A percentile compares a stretch with the other conserved stretches of the same genome.
phyloP scores from a whole-genome alignment of 2,329 filamentous ascomycete genomes.

The Stagonosporopsis vannaccii region DNA sequence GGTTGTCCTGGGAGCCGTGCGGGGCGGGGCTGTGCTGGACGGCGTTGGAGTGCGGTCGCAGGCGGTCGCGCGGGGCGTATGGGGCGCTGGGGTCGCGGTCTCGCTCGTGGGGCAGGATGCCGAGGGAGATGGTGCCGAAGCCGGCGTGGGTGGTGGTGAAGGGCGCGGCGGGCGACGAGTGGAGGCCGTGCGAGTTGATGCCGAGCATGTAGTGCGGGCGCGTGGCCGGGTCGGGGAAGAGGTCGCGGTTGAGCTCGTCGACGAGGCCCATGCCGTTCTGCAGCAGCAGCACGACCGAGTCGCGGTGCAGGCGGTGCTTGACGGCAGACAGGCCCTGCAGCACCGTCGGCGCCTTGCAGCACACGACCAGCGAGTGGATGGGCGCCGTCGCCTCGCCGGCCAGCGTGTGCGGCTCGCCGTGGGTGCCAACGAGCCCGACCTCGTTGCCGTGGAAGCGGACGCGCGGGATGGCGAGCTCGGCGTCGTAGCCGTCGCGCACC shows the following conservation, averaged over 20 bases:
- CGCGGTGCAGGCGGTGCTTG: constrained; percentile 68
- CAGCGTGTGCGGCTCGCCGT: constrained; percentile 6
- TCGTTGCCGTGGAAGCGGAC: constrained; percentile 50
- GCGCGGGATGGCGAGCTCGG: constrained; percentile 51
- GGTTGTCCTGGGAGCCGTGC: constrained; percentile 25
- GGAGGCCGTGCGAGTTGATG: constrained; percentile 66
- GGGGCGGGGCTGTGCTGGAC: constrained; percentile 13
- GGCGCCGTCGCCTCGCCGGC: constrained; percentile 51
- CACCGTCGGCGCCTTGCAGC: constrained; percentile 76
- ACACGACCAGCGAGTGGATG: constrained; percentile 78
- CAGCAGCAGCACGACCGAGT: constrained; percentile 77
- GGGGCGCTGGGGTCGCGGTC: constrained; percentile 34
- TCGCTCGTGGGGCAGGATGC: constrained; percentile 56
- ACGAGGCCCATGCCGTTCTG: constrained; percentile 84
- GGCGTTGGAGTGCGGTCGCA: constrained; percentile 10
- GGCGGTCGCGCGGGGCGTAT: constrained; percentile 29
- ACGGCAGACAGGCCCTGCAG: constrained; percentile 71
- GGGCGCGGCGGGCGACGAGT: constrained; percentile 50
- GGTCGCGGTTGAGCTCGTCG: constrained; percentile 74
- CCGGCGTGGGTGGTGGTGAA: constrained; percentile 66
- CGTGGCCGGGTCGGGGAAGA: constrained; percentile 71
- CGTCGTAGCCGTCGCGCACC: constrained; percentile 53
- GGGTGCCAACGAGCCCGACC: constrained; percentile 28
- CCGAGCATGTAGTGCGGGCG: constrained; percentile 82
- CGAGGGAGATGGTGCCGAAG: constrained; percentile 65